Evolutionary conservation across 345 rosid genomes (phyloP).

Genomic region (Alliaria petiolata): DNA sequence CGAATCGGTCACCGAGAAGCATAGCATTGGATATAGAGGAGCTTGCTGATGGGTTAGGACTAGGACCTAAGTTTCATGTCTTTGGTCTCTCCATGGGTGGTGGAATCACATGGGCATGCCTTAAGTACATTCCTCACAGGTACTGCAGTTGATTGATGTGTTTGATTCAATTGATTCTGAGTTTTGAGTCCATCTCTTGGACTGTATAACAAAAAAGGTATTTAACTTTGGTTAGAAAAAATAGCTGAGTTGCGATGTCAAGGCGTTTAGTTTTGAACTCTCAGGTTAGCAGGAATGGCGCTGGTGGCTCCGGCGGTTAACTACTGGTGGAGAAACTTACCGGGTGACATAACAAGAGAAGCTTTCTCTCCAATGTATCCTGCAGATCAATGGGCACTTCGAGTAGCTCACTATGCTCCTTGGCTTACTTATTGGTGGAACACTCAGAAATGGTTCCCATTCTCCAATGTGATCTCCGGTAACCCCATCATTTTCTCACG

Average conservation of each 20-base stretch:
- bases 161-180: neutral
- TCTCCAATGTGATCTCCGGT: slow-evolving; percentile 28
- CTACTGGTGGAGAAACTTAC: slow-evolving; percentile 62
- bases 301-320: slow-evolving; percentile 45
- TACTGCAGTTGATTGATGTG: neutral
- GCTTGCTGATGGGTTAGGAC: slow-evolving; percentile 40
- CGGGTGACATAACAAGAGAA: slow-evolving; percentile 35
- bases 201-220: neutral
- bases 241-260: neutral
- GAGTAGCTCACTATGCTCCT: slow-evolving; percentile 48
- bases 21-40: slow-evolving; percentile 49
- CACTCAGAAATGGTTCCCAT: slow-evolving; percentile 48
- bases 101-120: slow-evolving; percentile 43
- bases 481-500: slow-evolving; percentile 32
- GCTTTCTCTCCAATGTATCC: slow-evolving; percentile 31
- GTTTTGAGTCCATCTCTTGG: neutral
- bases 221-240: neutral
- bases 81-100: slow-evolving; percentile 58
- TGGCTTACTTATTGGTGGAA: slow-evolving; percentile 63
- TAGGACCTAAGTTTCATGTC: slow-evolving; percentile 43
- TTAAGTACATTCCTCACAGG: slow-evolving; percentile 58
- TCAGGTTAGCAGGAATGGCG: slow-evolving; percentile 55
- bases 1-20: slow-evolving; percentile 36
- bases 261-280: neutral
- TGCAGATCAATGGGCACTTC: slow-evolving; percentile 53